A percentile compares a stretch with the other conserved stretches of the same genome.
Conservation (phyloP, 176 grass and related monocot species). For the Carex scoparia region DNA sequence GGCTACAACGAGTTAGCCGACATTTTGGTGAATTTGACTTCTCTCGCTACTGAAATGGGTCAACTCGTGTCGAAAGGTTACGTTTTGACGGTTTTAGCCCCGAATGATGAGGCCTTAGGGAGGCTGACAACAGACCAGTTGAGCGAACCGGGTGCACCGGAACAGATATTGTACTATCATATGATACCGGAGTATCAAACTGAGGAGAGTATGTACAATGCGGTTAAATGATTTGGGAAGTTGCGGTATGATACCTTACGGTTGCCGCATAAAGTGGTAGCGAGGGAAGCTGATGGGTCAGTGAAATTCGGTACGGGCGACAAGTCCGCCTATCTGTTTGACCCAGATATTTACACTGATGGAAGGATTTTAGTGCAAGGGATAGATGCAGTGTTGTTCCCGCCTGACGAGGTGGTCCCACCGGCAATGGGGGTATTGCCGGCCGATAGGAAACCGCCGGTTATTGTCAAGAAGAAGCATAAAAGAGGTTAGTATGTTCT, state of each 20-base stretch:
- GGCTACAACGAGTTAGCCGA: conserved; percentile 82
- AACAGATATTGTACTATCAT: conserved; percentile 84
- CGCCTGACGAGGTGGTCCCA: conserved; percentile 27
- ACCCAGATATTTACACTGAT: conserved; percentile 83
- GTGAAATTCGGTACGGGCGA: conserved; percentile 72
- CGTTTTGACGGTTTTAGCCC: conserved; percentile 58
- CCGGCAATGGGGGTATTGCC: neutral
- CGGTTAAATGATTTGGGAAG: conserved; percentile 55
- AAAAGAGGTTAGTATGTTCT: conserved; percentile 56
- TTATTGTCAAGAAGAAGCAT: conserved; percentile 51
- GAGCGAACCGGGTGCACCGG: conserved; percentile 54
- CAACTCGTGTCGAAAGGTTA: conserved; percentile 59
- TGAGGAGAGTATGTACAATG: conserved; percentile 91
- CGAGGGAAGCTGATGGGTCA: conserved; percentile 71
- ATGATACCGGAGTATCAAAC: conserved; percentile 81
- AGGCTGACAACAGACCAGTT: conserved; percentile 57
- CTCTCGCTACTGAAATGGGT: conserved; percentile 71
- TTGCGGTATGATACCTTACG: conserved; percentile 57
- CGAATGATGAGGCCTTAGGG: conserved; percentile 78
- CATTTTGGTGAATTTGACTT: conserved; percentile 77
- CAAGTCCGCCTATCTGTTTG: conserved; percentile 61
- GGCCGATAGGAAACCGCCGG: conserved; percentile 34
- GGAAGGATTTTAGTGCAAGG: conserved; percentile 79
- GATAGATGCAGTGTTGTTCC: conserved; percentile 69
- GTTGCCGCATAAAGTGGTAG: conserved; percentile 64